Evolutionary conservation across 2,329 filamentous ascomycete species (phyloP).

Genomic region (Beauveria pseudobassiana): DNA sequence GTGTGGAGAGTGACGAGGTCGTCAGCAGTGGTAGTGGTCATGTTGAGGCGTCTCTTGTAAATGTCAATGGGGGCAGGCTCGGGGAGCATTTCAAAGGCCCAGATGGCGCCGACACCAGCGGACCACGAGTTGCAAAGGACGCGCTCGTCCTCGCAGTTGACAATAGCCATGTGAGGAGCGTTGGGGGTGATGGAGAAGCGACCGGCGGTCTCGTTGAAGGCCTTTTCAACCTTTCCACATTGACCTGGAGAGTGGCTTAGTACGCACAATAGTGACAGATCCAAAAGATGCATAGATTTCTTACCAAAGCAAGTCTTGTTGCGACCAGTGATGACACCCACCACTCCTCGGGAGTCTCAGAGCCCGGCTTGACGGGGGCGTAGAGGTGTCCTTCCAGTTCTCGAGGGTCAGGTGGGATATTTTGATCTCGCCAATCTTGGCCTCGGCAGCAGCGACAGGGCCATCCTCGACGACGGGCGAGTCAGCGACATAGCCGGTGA

Average conservation of each 20-base stretch:
- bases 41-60: constrained; percentile 59
- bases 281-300: constrained; percentile 13
- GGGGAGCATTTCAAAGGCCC: constrained; percentile 61
- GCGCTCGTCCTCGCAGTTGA: constrained; percentile 69
- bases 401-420: constrained; percentile 52
- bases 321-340: constrained; percentile 65
- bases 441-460: constrained; percentile 33
- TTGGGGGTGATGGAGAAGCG: constrained; percentile 55
- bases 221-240: constrained; percentile 56
- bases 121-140: constrained; percentile 72
- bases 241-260: constrained; percentile 41
- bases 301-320: constrained; percentile 70
- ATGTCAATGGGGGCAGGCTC: constrained; percentile 56
- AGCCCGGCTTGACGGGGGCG: constrained; percentile 49
- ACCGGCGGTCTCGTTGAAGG: constrained; percentile 58
- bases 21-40: constrained; percentile 58
- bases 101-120: constrained; percentile 54
- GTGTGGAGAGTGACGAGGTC: constrained; percentile 54
- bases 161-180: constrained; percentile 57
- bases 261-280: neutral
- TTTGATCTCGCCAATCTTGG: constrained; percentile 33
- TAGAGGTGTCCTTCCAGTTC: constrained; percentile 67
- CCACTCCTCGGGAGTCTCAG: constrained; percentile 65
- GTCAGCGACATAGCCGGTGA: constrained; percentile 45
- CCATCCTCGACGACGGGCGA: constrained; percentile 31